phyloP scores from a whole-genome alignment of 805 yeast species.

The Yarrowia alimentaria region DNA sequence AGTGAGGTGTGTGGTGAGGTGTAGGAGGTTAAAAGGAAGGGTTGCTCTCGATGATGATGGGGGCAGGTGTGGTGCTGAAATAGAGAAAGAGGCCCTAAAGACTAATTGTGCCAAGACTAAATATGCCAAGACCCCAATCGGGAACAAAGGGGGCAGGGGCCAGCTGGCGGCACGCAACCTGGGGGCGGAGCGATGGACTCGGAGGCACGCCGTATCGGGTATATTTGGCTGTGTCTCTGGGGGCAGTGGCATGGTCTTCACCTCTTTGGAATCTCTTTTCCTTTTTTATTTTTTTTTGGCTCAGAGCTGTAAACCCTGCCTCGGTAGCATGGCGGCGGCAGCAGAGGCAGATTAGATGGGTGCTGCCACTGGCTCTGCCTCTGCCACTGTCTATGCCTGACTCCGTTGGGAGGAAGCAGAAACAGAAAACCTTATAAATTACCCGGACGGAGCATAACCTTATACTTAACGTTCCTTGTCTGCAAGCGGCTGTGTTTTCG shows the following conservation, averaged over 20 bases:
- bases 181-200: slow-evolving; percentile 28
- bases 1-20: no score
- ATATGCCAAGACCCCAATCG: no score
- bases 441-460: slow-evolving; percentile 21
- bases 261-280: no score
- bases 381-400: not conserved
- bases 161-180: slow-evolving; percentile 22
- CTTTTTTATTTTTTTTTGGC: no score
- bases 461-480: slow-evolving; percentile 8
- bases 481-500: slow-evolving; percentile 26
- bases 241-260: no score
- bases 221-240: no score
- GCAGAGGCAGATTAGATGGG: no score
- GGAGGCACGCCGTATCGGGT: no score
- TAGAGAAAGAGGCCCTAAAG: slow-evolving; percentile 19
- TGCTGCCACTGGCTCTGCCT: no score
- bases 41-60: slow-evolving; percentile 17
- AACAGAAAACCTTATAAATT: slow-evolving; percentile 9
- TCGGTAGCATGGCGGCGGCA: no score
- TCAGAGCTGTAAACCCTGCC: no score
- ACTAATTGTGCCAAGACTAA: slow-evolving; percentile 24
- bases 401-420: not conserved
- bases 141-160: slow-evolving; percentile 28
- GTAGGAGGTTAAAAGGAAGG: not conserved
- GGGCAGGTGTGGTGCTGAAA: slow-evolving; percentile 28